Evolutionary conservation across 352 stramenopile species (phyloP), one percentile per base, ranked within the genome.

Genomic region (Pythium biforme): DNA sequence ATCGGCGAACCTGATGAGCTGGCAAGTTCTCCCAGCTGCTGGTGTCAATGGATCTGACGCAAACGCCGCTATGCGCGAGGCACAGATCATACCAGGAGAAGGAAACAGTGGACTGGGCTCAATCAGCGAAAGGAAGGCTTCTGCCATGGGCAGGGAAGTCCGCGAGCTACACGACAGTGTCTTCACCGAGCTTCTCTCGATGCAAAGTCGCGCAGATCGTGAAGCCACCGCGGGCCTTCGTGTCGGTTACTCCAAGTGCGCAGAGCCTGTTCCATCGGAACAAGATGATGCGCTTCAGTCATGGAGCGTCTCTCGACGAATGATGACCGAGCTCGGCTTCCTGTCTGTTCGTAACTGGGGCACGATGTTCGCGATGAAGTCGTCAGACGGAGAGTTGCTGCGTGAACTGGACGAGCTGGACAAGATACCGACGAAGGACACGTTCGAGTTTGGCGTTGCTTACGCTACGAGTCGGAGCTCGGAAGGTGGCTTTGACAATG

Each of bases 321-420:
- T 95, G 79, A 89, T 95, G 75, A 92, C 78, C 11, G 83, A 95
- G 41, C 66, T 94, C 4, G 84, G 86, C 4, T 92, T 95, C 23
- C 59, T 94, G 9, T 93, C 84, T 0, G 80, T 95, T 5, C 79
- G 79, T n/a, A 93, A 91, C 37, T 95, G 86, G 86, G 86, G 86
- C 0, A 85, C 82, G 43, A 70, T 95, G 22, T 93, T 95, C 46
- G 75, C 83, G 1, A 92, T 95, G 81, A 75, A 87, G 62, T 70
- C 80, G 6, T 60, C 70, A 0, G 71, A 73, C 51, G 73, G 72
- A 0, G 75, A 85, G n/a, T 69, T 95, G 34, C 60, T 90, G 10
- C 62, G 68, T 25, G 82, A 95, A 23, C 54, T 95, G 12, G 78
- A 91, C 27, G 75, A 70, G 19, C 66, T 95, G 15, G 86, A 95